phyloP scores from a whole-genome alignment of 495 filamentous ascomycete species.

The Penicillium arizonense region DNA sequence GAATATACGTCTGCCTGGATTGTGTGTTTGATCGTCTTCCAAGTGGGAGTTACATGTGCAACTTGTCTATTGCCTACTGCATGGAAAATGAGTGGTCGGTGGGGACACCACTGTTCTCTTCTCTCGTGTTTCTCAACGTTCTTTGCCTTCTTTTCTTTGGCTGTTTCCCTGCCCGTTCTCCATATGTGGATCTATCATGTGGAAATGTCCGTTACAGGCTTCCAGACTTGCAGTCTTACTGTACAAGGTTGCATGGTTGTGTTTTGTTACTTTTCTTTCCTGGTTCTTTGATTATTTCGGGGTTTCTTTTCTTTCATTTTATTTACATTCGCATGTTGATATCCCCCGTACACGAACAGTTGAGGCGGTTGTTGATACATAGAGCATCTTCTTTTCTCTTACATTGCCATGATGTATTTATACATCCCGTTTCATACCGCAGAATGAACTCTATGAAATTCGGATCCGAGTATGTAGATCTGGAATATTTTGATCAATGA shows the following conservation, averaged over 20 bases:
- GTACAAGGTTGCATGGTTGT: neutral
- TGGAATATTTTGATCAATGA: neutral
- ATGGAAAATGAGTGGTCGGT: too few species aligned
- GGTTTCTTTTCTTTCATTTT: neutral
- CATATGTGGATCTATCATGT: neutral
- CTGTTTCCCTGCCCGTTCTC: neutral
- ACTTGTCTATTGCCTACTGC: neutral
- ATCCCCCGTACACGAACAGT: too few species aligned
- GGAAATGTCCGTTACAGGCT: neutral
- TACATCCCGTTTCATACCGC: too few species aligned
- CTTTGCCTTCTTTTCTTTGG: neutral
- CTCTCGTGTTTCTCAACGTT: neutral
- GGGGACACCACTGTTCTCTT: neutral
- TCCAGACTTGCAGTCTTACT: neutral
- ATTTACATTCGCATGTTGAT: neutral
- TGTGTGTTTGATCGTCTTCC: neutral
- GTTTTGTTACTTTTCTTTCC: neutral
- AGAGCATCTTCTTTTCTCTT: too few species aligned
- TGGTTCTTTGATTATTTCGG: too few species aligned
- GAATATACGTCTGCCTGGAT: conserved; percentile 4
- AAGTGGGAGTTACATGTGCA: neutral
- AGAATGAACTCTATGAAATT: too few species aligned
- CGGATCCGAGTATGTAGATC: too few species aligned
- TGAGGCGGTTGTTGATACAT: too few species aligned
- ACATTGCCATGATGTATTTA: too few species aligned